These are phyloP conservation scores for Tuber magnatum DNA, from an alignment of 495 filamentous ascomycete genomes.

Conservation along the genomic window DNA sequence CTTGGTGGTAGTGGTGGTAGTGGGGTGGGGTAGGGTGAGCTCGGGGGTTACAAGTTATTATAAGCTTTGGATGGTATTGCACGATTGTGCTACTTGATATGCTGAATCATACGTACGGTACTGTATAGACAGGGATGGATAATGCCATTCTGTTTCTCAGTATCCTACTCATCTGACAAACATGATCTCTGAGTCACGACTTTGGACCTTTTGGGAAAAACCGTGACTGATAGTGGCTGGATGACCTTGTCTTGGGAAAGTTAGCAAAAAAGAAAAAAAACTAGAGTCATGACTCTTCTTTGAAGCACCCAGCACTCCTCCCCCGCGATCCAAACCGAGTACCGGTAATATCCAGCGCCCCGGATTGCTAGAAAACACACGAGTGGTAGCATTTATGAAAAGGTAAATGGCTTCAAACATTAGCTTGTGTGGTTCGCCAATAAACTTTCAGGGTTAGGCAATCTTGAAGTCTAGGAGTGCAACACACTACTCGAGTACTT, in stretches of 20 bases:
- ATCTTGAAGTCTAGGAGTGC: neutral
- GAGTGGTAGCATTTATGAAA: neutral
- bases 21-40: neutral
- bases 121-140: neutral
- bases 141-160: neutral
- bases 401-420: neutral
- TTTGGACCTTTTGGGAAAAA: neutral
- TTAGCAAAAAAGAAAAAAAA: no score
- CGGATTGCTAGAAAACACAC: neutral
- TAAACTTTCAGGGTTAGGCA: neutral
- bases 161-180: neutral
- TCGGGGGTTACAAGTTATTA: neutral
- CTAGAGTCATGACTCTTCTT: no score
- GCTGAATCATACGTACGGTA: no score
- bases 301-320: no score
- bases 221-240: neutral
- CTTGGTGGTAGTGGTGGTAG: neutral
- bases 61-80: neutral
- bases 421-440: neutral
- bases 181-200: neutral
- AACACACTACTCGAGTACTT: neutral
- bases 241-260: no score
- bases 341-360: neutral
- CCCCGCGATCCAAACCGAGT: neutral
- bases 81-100: neutral